phyloP scores from a whole-genome alignment of 164 flowering plant genomes.

The Piper betle region DNA sequence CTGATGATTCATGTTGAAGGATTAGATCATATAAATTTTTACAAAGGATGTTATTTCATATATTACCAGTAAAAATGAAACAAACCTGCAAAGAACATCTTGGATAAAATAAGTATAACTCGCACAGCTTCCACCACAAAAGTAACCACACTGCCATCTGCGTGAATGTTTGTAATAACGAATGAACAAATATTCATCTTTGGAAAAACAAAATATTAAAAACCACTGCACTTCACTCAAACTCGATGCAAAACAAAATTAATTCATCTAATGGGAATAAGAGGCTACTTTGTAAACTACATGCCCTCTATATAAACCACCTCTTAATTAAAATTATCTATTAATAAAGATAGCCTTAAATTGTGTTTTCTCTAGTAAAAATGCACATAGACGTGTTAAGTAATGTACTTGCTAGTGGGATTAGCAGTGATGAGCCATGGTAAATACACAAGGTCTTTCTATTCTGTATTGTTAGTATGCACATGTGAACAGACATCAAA shows the following conservation, averaged over 20 bases:
- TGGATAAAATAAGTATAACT: conserved; percentile 41
- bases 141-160: conserved; percentile 88
- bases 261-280: neutral
- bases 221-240: neutral
- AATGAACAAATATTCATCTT: conserved; percentile 1
- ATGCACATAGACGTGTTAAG: too few species aligned
- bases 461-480: too few species aligned
- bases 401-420: too few species aligned
- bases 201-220: too few species aligned
- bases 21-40: neutral
- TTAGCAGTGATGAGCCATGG: too few species aligned
- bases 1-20: conserved; percentile 26
- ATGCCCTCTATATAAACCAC: neutral
- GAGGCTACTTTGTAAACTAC: neutral
- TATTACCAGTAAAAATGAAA: conserved; percentile 1
- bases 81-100: conserved; percentile 83
- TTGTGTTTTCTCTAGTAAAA: too few species aligned
- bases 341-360: neutral
- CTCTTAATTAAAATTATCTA: neutral
- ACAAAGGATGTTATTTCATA: neutral
- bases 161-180: conserved; percentile 1
- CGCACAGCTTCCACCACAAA: conserved; percentile 78
- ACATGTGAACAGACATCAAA: too few species aligned
- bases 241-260: neutral
- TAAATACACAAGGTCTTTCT: too few species aligned